These are phyloP conservation scores for Hyphopichia buzzinii DNA, from an alignment of 1,139 yeast species.

Conservation along the genomic window DNA sequence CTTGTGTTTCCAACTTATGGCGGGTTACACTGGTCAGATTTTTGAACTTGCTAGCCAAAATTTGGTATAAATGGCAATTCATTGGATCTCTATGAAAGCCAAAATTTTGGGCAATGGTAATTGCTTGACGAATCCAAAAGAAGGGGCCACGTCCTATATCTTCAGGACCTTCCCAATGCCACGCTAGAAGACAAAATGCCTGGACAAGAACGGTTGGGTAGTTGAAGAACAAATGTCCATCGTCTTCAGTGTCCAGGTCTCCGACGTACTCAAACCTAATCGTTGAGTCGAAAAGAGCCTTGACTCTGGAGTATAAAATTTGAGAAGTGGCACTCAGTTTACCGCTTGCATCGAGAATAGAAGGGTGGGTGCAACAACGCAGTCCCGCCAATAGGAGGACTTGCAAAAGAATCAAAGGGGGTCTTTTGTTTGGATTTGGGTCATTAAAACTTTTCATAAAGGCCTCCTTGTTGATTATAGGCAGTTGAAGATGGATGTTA, in stretches of 20 bases:
- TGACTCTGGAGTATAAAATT: slow-evolving; percentile 9
- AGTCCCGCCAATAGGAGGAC: slow-evolving; percentile 12
- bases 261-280: slow-evolving; percentile 13
- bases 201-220: slow-evolving; percentile 13
- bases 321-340: slow-evolving; percentile 6
- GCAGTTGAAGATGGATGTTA: slow-evolving; percentile 36
- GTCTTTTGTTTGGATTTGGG: slow-evolving; percentile 12
- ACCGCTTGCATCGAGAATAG: slow-evolving; percentile 11
- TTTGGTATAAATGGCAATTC: slow-evolving; percentile 4
- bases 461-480: slow-evolving; percentile 11
- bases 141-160: slow-evolving; percentile 10
- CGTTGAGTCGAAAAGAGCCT: slow-evolving; percentile 11
- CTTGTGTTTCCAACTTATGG: slow-evolving; percentile 8
- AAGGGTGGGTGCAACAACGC: slow-evolving; percentile 11
- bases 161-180: slow-evolving; percentile 15
- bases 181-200: slow-evolving; percentile 10
- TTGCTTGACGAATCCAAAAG: slow-evolving; percentile 10
- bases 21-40: neutral
- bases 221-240: slow-evolving; percentile 12
- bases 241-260: slow-evolving; percentile 9
- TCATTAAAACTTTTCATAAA: slow-evolving; percentile 12
- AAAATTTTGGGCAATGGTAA: slow-evolving; percentile 8
- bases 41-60: slow-evolving; percentile 2
- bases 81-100: slow-evolving; percentile 11
- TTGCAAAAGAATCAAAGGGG: slow-evolving; percentile 14